Evolutionary conservation across 306 rosid genomes (phyloP), one percentile per base, ranked within the genome.

Genomic region (Cicer cuneatum): DNA sequence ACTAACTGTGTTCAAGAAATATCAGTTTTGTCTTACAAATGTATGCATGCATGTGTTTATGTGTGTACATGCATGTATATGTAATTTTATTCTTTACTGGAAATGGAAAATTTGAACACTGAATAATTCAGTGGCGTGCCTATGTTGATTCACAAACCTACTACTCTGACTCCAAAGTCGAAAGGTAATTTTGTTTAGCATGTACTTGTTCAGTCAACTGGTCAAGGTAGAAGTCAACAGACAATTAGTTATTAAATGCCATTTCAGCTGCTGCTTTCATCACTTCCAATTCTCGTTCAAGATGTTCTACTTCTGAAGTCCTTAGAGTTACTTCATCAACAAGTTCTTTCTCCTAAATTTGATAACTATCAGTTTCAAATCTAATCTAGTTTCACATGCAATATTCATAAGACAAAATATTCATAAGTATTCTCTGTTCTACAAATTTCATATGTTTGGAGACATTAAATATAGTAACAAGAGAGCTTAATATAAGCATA

Each of bases 201-300:
- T 75, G 82, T 61, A 90, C 56, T 78, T 81, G 81, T 78, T 86
- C 90, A 61, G 78, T 81, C 65, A 94, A 90, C 76, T 67, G 83
- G 66, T 67, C 76, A 29, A 84, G 72, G 83, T 89, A 81, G 76
- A 78, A 83, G 81, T 93, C 96, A 84, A 86, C 16, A 8, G 92
- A 63, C 51, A 79, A 88, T 29, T 83, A 77, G 52, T 74, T 78
- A 81, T 81, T 83, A 73, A 88, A 83, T 21, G 73, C 88, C 87
- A 86, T 81, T 73, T 76, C 81, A 24, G 82, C 82, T 45, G 87
- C 92, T 42, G 74, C 87, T 60, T 78, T 85, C 74, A 91, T 73
- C 77, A 84, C 69, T 57, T 83, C 85, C 68, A 91, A 61, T 81
- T 93, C 97, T 73, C 35, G 79, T 49, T 85, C 90, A 82, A 89